Conservation (phyloP, 2,329 filamentous ascomycete species). For the Dactylellina cionopaga region DNA sequence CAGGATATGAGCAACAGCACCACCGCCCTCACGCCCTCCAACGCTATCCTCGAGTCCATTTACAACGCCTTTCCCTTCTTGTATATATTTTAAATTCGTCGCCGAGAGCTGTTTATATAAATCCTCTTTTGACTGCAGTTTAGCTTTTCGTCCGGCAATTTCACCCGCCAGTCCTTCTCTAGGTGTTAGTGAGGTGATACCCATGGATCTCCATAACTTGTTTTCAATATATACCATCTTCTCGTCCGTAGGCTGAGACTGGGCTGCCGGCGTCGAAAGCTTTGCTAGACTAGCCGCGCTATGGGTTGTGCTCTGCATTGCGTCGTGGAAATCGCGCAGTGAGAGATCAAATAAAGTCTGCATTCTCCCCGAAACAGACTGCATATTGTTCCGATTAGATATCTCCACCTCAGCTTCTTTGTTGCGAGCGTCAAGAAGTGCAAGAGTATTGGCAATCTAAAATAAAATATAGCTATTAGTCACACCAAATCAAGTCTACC, state of each 20-base stretch:
- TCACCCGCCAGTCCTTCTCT: constrained; percentile 18
- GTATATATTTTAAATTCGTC: constrained; percentile 40
- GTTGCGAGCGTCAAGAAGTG: constrained; percentile 38
- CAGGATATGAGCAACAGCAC: background rate
- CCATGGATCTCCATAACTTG: constrained; percentile 42
- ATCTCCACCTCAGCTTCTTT: constrained; percentile 43
- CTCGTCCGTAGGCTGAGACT: constrained; percentile 16
- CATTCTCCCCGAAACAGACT: constrained; percentile 50
- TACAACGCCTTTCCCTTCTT: constrained; percentile 32
- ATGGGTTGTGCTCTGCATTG: constrained; percentile 17
- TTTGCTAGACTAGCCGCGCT: background rate
- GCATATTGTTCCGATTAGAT: constrained; percentile 45
- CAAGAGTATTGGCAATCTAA: constrained; percentile 30
- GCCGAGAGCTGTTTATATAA: constrained; percentile 46
- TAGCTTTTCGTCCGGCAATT: constrained; percentile 13
- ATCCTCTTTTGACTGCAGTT: constrained; percentile 35
- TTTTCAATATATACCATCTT: constrained; percentile 27
- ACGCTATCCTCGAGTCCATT: constrained; percentile 24
- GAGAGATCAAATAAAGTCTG: constrained; percentile 49
- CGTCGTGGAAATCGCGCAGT: constrained; percentile 41
- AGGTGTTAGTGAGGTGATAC: constrained; percentile 25
- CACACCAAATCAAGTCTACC: background rate
- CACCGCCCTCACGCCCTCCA: constrained; percentile 17
- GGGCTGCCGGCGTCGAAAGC: background rate
- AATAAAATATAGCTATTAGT: background rate